A percentile compares a stretch with the other conserved stretches of the same genome.
These are phyloP conservation scores for Coemansia sp. DNA, from an alignment of 192 early-diverging fungal genomes.

Conservation along the genomic window DNA sequence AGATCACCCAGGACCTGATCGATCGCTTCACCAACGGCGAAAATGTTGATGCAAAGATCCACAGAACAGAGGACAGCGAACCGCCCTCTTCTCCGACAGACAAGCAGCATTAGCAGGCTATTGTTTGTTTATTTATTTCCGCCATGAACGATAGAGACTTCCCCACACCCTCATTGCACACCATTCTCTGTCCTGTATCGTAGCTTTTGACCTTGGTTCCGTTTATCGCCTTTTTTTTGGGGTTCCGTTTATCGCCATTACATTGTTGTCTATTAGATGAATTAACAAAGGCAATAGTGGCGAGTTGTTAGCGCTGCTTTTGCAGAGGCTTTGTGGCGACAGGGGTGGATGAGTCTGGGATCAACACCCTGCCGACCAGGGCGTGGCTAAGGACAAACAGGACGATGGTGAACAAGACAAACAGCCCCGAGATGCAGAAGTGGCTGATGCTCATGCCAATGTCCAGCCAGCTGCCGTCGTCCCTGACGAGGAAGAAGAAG, in stretches of 20 bases:
- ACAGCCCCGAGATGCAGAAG: conserved; percentile 89
- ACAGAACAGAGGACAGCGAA: background rate
- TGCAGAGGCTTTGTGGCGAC: conserved; percentile 12
- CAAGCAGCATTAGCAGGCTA: background rate
- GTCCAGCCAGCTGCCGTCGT: conserved; percentile 93
- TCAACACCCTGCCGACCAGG: conserved; percentile 53
- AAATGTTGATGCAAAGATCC: conserved; percentile 10
- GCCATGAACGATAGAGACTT: background rate
- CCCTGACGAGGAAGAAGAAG: conserved; percentile 92
- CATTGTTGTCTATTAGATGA: too few relatives aligned
- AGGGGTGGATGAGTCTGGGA: conserved; percentile 19
- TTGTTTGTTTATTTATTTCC: background rate
- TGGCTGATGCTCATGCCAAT: conserved; percentile 96
- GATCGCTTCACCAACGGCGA: conserved; percentile 31
- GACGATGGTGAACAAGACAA: conserved; percentile 88
- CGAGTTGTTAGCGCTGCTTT: conserved; percentile 61
- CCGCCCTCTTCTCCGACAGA: background rate
- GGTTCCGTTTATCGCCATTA: too few relatives aligned
- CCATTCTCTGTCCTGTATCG: too few relatives aligned
- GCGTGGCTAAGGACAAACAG: conserved; percentile 77
- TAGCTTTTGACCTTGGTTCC: too few relatives aligned
- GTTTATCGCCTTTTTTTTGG: too few relatives aligned
- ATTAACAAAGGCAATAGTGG: too few relatives aligned
- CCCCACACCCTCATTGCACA: too few relatives aligned
- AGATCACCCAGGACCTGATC: conserved; percentile 30